Percentiles rank a stretch among this genome's conserved stretches.
Evolutionary conservation across 192 early-diverging fungal genomes (phyloP).

Genomic region (Backusella tuberculispora): DNA sequence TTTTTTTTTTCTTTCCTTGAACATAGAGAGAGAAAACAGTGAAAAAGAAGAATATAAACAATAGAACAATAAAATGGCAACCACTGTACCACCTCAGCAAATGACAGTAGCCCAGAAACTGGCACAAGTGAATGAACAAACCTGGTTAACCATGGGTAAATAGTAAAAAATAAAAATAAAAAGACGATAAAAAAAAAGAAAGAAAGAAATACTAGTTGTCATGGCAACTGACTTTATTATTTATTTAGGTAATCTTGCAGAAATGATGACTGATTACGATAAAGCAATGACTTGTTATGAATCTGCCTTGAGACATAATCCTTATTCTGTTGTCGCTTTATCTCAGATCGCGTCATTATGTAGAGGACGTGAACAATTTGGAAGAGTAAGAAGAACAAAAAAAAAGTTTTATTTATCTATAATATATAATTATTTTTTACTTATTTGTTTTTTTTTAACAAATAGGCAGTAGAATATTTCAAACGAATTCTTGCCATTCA

Average conservation of each 20-base stretch:
- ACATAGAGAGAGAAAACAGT: no score
- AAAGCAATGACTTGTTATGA: constrained; percentile 88
- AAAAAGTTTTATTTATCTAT: neutral
- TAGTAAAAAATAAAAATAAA: neutral
- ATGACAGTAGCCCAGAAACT: constrained; percentile 48
- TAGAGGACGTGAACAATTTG: constrained; percentile 81
- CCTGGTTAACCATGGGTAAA: constrained; percentile 63
- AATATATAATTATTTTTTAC: neutral
- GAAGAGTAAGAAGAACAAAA: constrained; percentile 49
- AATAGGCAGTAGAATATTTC: constrained; percentile 89
- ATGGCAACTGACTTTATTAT: neutral
- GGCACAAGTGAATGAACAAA: constrained; percentile 57
- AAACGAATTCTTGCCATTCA: constrained; percentile 85
- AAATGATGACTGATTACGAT: constrained; percentile 69
- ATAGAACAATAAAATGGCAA: neutral
- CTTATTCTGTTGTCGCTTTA: constrained; percentile 84
- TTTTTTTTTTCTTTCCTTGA: neutral
- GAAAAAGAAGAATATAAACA: neutral
- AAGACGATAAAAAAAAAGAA: neutral
- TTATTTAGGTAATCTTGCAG: constrained; percentile 34
- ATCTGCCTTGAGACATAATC: constrained; percentile 89
- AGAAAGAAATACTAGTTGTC: neutral
- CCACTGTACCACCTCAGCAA: constrained; percentile 22
- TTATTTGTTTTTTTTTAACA: neutral
- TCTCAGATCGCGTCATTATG: constrained; percentile 84